Conservation (phyloP, 1,139 yeast species). For the Debaryomycetaceae sp. region DNA sequence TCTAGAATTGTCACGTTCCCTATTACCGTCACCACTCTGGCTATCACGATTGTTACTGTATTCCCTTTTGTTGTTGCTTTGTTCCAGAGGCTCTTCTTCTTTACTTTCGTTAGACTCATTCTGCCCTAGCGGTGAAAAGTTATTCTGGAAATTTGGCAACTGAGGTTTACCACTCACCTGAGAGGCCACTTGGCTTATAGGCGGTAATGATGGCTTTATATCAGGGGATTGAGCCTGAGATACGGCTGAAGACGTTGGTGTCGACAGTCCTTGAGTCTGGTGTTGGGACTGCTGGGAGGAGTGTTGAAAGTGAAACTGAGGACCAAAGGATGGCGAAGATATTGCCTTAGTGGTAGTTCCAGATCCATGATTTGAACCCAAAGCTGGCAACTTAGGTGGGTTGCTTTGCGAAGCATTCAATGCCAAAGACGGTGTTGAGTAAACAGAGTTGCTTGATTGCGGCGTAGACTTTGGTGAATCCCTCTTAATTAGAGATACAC, state of each 20-base stretch:
- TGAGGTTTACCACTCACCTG: slow-evolving; percentile 13
- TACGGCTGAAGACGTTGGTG: slow-evolving; percentile 9
- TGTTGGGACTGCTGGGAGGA: slow-evolving; percentile 5
- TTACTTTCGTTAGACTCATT: not conserved
- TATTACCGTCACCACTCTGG: slow-evolving; percentile 5
- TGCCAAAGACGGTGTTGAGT: slow-evolving; percentile 36
- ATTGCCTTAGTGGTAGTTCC: slow-evolving; percentile 9
- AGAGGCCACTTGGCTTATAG: slow-evolving; percentile 26
- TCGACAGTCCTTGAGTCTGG: slow-evolving; percentile 4
- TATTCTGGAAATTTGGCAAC: slow-evolving; percentile 24
- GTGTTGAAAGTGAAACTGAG: slow-evolving; percentile 31
- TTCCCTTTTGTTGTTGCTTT: slow-evolving; percentile 11
- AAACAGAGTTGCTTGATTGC: slow-evolving; percentile 18
- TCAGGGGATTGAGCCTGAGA: slow-evolving; percentile 18
- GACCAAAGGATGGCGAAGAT: slow-evolving; percentile 43
- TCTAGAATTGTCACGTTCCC: slow-evolving; percentile 10
- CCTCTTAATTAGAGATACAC: slow-evolving; percentile 30
- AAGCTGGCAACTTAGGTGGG: slow-evolving; percentile 33
- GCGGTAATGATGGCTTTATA: slow-evolving; percentile 31
- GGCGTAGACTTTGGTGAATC: slow-evolving; percentile 7
- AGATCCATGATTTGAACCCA: slow-evolving; percentile 16
- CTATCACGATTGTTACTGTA: slow-evolving; percentile 7
- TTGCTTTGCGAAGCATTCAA: slow-evolving; percentile 18
- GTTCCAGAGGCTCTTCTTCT: slow-evolving; percentile 8
- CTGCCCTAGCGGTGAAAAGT: not conserved